Conservation (phyloP, 768 basidiomycete species). For the Mycena vulgaris region DNA sequence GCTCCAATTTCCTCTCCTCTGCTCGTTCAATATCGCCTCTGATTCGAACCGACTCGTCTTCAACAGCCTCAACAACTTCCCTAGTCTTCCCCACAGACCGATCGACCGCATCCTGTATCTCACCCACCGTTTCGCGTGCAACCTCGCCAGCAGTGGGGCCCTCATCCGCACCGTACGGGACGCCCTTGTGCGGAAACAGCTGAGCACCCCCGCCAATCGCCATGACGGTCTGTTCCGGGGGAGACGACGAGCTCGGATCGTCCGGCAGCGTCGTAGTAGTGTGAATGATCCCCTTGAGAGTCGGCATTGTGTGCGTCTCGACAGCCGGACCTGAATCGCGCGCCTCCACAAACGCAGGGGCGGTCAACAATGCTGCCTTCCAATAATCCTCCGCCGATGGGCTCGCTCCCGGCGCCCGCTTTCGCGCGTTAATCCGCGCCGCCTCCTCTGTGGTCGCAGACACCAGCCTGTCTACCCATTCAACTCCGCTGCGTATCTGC, state of each 20-base stretch:
- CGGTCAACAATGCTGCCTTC: conserved; percentile 45
- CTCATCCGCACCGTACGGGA: conserved; percentile 46
- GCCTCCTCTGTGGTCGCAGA: conserved; percentile 46
- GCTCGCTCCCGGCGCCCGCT: conserved; percentile 25
- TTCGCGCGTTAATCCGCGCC: conserved; percentile 19
- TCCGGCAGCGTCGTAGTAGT: conserved; percentile 40
- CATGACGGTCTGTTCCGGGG: conserved; percentile 45
- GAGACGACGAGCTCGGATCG: conserved; percentile 7
- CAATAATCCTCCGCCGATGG: conserved; percentile 47
- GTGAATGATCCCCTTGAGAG: conserved; percentile 49
- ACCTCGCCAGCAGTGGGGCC: conserved; percentile 40
- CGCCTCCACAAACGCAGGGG: conserved; percentile 39
- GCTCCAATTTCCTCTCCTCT: conserved; percentile 44
- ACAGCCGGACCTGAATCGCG: background rate
- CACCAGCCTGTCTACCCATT: conserved; percentile 46
- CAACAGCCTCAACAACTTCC: conserved; percentile 38
- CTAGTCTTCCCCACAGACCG: conserved; percentile 39
- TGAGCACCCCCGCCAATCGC: conserved; percentile 56
- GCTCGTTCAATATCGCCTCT: conserved; percentile 41
- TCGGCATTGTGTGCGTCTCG: conserved; percentile 41
- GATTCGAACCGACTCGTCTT: conserved; percentile 35
- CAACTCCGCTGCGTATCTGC: conserved; percentile 45
- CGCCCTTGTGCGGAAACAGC: conserved; percentile 52
- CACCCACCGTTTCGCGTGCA: conserved; percentile 39
- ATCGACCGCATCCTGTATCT: conserved; percentile 30